These are phyloP conservation scores for Tetrapisispora fleetii DNA, from an alignment of 805 yeast species.

Conservation along the genomic window DNA sequence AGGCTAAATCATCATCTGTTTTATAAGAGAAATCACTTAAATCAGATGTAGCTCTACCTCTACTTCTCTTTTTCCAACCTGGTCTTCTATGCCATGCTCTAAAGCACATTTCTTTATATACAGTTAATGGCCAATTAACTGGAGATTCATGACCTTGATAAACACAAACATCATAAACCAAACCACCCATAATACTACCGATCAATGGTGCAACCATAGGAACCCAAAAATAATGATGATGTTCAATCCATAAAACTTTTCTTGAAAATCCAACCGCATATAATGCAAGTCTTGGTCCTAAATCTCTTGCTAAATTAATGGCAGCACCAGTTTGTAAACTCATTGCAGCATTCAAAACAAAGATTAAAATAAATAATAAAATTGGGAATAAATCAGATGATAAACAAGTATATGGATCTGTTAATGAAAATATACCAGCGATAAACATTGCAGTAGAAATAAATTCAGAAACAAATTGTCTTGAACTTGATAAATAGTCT, in stretches of 20 bases:
- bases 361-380: constrained; percentile 37
- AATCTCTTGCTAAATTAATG: constrained; percentile 45
- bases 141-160: constrained; percentile 46
- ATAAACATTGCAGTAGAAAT: constrained; percentile 37
- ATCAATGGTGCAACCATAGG: constrained; percentile 42
- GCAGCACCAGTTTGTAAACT: constrained; percentile 49
- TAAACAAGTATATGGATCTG: constrained; percentile 41
- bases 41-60: constrained; percentile 20
- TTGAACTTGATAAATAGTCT: constrained; percentile 31
- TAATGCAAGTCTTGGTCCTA: constrained; percentile 44
- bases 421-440: constrained; percentile 39
- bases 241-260: constrained; percentile 30
- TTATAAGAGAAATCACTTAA: constrained; percentile 23
- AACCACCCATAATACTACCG: constrained; percentile 41
- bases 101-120: constrained; percentile 14
- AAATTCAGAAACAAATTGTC: constrained; percentile 41
- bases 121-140: constrained; percentile 34
- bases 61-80: constrained; percentile 21
- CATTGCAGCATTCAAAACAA: constrained; percentile 37
- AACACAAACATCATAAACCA: constrained; percentile 41
- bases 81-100: constrained; percentile 27
- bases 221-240: constrained; percentile 43
- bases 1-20: constrained; percentile 14
- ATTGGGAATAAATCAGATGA: constrained; percentile 39
- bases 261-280: constrained; percentile 39